phyloP scores from a whole-genome alignment of 2,329 filamentous ascomycete genomes.

The Chalara sp. region DNA sequence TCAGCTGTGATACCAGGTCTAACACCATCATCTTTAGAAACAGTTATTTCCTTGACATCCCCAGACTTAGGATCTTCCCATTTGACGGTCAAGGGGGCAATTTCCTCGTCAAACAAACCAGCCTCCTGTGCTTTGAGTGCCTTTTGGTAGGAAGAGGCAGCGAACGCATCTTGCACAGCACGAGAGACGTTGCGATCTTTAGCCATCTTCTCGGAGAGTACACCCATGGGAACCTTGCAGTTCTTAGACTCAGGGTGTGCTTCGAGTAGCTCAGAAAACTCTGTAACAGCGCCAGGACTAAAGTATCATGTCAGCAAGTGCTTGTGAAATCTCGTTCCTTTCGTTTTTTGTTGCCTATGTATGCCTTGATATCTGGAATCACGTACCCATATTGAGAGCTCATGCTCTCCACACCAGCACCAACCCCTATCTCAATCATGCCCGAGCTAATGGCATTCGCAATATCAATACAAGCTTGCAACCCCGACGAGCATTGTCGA shows the following conservation, averaged over 20 bases:
- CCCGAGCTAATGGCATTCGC: constrained; percentile 85
- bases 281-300: constrained; percentile 75
- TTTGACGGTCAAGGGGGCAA: constrained; percentile 77
- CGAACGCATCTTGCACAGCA: constrained; percentile 80
- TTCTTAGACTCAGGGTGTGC: constrained; percentile 75
- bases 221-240: constrained; percentile 97
- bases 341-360: too few species aligned
- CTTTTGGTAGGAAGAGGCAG: constrained; percentile 88
- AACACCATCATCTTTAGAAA: constrained; percentile 81
- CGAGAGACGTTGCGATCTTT: constrained; percentile 71
- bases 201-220: constrained; percentile 91
- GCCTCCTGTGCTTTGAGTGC: constrained; percentile 75
- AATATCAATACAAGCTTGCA: constrained; percentile 89
- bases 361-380: too few species aligned
- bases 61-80: constrained; percentile 87
- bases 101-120: constrained; percentile 91
- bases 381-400: constrained; percentile 78
- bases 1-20: constrained; percentile 80
- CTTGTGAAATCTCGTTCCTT: neutral
- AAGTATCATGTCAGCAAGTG: neutral
- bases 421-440: constrained; percentile 93
- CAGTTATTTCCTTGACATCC: constrained; percentile 76
- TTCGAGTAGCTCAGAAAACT: constrained; percentile 88
- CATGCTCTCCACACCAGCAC: constrained; percentile 97
- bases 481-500: constrained; percentile 87